These are phyloP conservation scores for Plasmodiophora brassicae DNA, from an alignment of 208 protist genomes.

Conservation along the genomic window DNA sequence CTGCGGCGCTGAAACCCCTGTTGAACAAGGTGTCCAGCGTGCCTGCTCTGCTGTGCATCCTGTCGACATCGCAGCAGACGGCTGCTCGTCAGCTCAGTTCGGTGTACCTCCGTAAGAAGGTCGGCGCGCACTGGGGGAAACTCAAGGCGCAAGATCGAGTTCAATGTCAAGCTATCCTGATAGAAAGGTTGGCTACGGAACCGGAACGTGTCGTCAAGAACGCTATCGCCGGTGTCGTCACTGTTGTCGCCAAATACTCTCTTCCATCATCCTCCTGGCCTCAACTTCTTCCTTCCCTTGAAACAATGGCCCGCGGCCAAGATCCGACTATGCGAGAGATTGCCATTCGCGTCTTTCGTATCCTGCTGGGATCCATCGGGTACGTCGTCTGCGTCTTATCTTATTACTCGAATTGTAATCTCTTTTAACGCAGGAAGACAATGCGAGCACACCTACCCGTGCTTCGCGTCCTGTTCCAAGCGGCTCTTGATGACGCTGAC, in stretches of 20 bases:
- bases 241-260: slow-evolving; percentile 20
- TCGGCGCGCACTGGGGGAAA: not conserved
- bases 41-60: not conserved
- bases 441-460: not conserved
- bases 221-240: slow-evolving; percentile 23
- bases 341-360: not conserved
- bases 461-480: not conserved
- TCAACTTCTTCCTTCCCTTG: not conserved
- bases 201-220: not conserved
- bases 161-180: not conserved
- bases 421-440: not conserved
- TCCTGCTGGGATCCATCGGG: not conserved
- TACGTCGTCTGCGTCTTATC: not conserved
- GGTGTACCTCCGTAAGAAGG: not conserved
- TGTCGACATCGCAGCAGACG: not conserved
- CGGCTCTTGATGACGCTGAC: not conserved
- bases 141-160: not conserved
- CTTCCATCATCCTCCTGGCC: not conserved
- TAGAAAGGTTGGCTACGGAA: not conserved
- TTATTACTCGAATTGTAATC: not conserved
- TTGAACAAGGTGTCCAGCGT: not conserved
- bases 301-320: not conserved
- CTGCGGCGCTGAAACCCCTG: not conserved
- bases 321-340: not conserved
- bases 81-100: not conserved